Evolutionary conservation across 768 basidiomycete species (phyloP).

Genomic region (Xerocomellus chrysenteron): DNA sequence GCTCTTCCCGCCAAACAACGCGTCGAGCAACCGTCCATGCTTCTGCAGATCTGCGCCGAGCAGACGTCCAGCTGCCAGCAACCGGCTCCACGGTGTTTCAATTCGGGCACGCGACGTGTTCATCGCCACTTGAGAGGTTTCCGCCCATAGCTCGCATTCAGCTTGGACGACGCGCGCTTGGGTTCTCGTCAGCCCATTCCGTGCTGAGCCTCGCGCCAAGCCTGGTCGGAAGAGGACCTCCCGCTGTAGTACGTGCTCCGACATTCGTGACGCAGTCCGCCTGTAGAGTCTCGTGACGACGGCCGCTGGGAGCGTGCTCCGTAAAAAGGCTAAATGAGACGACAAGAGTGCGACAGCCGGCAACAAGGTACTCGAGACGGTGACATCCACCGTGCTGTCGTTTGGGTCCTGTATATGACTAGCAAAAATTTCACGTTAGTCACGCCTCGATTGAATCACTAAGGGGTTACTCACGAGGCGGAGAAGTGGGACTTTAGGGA

Average conservation of each 20-base stretch:
- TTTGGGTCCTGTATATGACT: conserved; percentile 15
- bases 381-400: conserved; percentile 33
- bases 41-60: conserved; percentile 51
- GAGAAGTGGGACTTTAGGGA: conserved; percentile 72
- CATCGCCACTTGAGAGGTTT: conserved; percentile 67
- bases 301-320: conserved; percentile 57
- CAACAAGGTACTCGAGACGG: conserved; percentile 70
- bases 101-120: conserved; percentile 46
- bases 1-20: conserved; percentile 15
- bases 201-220: conserved; percentile 42
- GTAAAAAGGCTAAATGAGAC: conserved; percentile 71
- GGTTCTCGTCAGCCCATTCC: conserved; percentile 20
- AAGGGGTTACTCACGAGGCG: conserved; percentile 40
- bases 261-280: conserved; percentile 63
- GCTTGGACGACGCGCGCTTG: conserved; percentile 64
- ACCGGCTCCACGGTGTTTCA: conserved; percentile 73
- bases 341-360: conserved; percentile 78
- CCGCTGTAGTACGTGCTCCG: conserved; percentile 80
- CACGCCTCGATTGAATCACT: background rate
- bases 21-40: conserved; percentile 31
- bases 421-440: background rate
- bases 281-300: conserved; percentile 69
- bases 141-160: conserved; percentile 83
- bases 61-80: conserved; percentile 69
- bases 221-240: conserved; percentile 77